Evolutionary conservation across 2,329 filamentous ascomycete species (phyloP).

Genomic region (Raffaelea albimanens): DNA sequence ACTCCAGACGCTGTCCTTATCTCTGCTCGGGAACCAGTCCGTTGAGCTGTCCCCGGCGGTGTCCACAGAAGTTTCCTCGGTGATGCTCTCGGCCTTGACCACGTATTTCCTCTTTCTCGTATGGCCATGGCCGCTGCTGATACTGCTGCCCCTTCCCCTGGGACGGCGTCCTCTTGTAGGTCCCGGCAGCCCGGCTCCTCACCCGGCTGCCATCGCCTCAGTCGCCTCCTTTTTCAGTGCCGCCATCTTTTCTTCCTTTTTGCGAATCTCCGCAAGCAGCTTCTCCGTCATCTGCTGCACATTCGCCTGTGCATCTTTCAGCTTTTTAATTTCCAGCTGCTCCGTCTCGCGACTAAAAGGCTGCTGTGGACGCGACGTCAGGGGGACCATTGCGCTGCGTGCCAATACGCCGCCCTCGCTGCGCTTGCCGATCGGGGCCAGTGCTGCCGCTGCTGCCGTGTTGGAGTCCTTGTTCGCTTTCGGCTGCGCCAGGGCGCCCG

Average conservation of each 20-base stretch:
- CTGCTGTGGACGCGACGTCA: constrained; percentile 54
- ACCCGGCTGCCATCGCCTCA: constrained; percentile 10
- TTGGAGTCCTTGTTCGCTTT: constrained; percentile 46
- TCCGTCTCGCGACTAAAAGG: constrained; percentile 68
- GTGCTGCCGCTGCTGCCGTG: constrained; percentile 27
- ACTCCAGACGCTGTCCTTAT: no score
- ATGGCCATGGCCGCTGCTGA: no score
- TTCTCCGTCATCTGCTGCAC: constrained; percentile 51
- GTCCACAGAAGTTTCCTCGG: no score
- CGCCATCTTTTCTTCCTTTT: constrained; percentile 53
- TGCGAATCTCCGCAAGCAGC: constrained; percentile 51
- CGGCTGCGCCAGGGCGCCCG: constrained; percentile 47
- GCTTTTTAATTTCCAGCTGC: constrained; percentile 49
- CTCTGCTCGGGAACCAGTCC: no score
- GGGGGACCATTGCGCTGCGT: constrained; percentile 66
- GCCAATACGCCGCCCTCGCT: constrained; percentile 47
- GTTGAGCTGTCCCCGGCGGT: no score
- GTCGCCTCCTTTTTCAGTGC: constrained; percentile 45
- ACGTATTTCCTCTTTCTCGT: background rate
- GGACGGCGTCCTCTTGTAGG: background rate
- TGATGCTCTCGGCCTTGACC: no score
- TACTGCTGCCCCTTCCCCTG: no score
- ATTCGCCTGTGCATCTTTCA: constrained; percentile 54
- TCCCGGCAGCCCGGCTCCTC: background rate
- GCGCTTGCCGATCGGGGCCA: constrained; percentile 21